Conservation (phyloP, 306 rosid species). For the Inga laurina region DNA sequence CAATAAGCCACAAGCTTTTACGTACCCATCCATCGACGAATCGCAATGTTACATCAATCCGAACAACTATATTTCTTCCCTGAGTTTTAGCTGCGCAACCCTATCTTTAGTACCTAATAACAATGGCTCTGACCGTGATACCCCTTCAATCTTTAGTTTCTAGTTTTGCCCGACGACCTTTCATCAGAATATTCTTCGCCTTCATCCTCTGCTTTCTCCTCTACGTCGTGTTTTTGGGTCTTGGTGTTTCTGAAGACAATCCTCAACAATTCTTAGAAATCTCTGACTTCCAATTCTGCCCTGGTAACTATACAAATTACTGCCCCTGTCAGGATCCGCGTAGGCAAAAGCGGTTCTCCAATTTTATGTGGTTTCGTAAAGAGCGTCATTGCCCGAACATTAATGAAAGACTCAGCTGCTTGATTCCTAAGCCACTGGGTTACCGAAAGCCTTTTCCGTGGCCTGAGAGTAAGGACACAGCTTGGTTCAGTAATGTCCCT, state of each 20-base stretch:
- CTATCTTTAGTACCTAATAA: background rate
- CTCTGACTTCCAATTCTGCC: constrained; percentile 32
- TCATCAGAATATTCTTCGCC: constrained; percentile 13
- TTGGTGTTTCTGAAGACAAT: background rate
- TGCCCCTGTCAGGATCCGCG: constrained; percentile 54
- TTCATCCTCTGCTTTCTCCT: constrained; percentile 12
- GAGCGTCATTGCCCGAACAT: constrained; percentile 53
- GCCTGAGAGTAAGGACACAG: constrained; percentile 47
- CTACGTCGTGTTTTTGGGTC: constrained; percentile 13
- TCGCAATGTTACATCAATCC: background rate
- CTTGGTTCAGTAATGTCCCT: constrained; percentile 60
- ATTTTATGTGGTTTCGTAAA: constrained; percentile 29
- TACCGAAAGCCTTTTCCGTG: constrained; percentile 45
- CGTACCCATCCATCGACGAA: background rate
- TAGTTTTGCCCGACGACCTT: background rate
- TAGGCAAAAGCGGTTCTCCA: constrained; percentile 33
- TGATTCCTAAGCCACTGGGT: constrained; percentile 40
- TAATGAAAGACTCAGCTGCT: constrained; percentile 34
- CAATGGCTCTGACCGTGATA: background rate
- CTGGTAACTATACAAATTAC: constrained; percentile 42
- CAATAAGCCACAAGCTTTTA: background rate
- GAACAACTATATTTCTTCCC: background rate
- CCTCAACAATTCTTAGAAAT: background rate
- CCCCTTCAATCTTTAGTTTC: constrained; percentile 2
- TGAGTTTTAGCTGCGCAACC: background rate